Evolutionary conservation across 371 early-diverging fungal species (phyloP).

Genomic region (Mortierella sp.): DNA sequence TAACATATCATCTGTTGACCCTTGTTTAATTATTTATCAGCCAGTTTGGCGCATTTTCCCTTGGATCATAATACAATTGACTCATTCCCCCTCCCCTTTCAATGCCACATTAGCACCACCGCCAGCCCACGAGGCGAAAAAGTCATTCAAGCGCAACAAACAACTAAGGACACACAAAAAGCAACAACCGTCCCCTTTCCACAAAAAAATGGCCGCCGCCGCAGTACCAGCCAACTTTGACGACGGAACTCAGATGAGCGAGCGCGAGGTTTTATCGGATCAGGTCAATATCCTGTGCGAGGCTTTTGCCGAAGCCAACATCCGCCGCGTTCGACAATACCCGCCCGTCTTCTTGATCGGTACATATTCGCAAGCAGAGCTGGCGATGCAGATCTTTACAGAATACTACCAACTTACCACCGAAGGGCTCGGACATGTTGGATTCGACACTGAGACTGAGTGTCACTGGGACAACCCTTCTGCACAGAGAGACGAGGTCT

Average conservation of each 20-base stretch:
- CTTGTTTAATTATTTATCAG: not conserved
- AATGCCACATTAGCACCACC: not conserved
- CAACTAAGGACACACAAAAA: not conserved
- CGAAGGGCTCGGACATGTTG: slow-evolving; percentile 29
- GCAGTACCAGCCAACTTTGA: not conserved
- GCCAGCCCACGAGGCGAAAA: not conserved
- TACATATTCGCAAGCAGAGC: slow-evolving; percentile 28
- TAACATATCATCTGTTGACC: not conserved
- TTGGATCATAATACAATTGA: not conserved
- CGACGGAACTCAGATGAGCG: not conserved
- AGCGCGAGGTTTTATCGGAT: slow-evolving; percentile 15
- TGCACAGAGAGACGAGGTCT: not conserved
- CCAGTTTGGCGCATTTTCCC: not conserved
- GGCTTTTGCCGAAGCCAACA: slow-evolving; percentile 34
- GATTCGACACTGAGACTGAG: slow-evolving; percentile 55
- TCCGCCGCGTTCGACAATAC: slow-evolving; percentile 15
- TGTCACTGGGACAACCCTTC: slow-evolving; percentile 15
- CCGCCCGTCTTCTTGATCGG: slow-evolving; percentile 45
- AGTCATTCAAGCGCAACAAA: not conserved
- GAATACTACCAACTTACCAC: slow-evolving; percentile 28
- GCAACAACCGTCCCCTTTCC: not conserved
- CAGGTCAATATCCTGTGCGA: slow-evolving; percentile 38
- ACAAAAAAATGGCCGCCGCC: not conserved
- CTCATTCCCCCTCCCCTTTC: not conserved
- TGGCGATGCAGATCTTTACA: slow-evolving; percentile 44